Percentiles rank a stretch among this genome's conserved stretches.
phyloP scores from a whole-genome alignment of 441 rosid genomes.

The Kokia cookei region DNA sequence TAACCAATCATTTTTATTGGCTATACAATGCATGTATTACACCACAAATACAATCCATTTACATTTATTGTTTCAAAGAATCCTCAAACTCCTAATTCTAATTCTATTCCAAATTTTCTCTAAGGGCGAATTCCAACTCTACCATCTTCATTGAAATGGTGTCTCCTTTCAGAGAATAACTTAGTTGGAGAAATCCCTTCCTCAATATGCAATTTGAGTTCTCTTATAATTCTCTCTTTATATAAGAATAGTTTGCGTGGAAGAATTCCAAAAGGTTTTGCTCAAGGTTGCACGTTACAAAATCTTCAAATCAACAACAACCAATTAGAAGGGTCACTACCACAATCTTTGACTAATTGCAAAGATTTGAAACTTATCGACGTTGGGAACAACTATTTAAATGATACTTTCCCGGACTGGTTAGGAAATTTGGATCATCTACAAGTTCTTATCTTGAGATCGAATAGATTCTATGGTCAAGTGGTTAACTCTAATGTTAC shows the following conservation, averaged over 20 bases:
- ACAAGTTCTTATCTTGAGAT: conserved; percentile 2
- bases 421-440: not conserved
- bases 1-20: too few species aligned
- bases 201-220: too few species aligned
- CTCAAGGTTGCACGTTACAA: not conserved
- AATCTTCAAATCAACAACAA: conserved; percentile 4
- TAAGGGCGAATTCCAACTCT: too few species aligned
- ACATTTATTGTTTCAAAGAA: too few species aligned
- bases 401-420: conserved; percentile 3
- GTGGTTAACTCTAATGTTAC: not conserved
- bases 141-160: too few species aligned
- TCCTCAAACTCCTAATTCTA: too few species aligned
- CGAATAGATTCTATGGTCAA: not conserved
- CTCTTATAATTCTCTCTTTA: too few species aligned
- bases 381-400: conserved; percentile 8
- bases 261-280: not conserved
- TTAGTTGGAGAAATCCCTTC: too few species aligned
- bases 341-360: not conserved
- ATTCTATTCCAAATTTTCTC: too few species aligned
- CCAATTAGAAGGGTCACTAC: conserved; percentile 11
- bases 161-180: too few species aligned
- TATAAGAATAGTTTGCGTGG: not conserved
- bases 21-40: too few species aligned
- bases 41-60: too few species aligned
- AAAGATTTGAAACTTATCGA: conserved; percentile 12